Evolutionary conservation across 305 asterid genomes (phyloP), one percentile per base, ranked within the genome.

Genomic region (Plantago lanceolata): DNA sequence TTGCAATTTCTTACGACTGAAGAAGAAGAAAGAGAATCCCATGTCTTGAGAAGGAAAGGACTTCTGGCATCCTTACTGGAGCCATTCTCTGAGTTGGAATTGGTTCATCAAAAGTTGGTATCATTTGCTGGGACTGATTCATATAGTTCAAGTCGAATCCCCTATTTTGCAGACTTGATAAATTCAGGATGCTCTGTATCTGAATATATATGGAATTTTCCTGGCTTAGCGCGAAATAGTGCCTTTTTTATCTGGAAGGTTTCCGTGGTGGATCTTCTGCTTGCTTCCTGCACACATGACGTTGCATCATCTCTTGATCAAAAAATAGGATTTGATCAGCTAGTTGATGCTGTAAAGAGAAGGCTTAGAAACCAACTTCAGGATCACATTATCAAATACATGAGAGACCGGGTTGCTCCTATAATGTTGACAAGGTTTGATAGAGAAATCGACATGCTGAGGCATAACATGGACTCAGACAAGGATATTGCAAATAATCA

Each of bases 221-320:
- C 96, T 70, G 87, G 85, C 73, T 82, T 78, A 59, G 75, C 64
- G 59, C 73, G 68, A 64, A 67, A 57, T 69, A 85, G 77, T 73
- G 84, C 95, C 71, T 94, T 90, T 71, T 88, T 94, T 72, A 72
- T 94, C 54, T 94, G 99, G 99, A 94, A 90, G 84, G 80, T 90
- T 68, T 79, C 78, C 66, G 68, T 90, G 84, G 76, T 90, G 48
- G 95, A 90, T 79, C 84, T 85, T 73, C 84, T 90, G 68, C 97
- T 94, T 74, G 93, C 85, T 77, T 86, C 88, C 68, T 94, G 97
- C 73, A 68, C 84, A 63, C 91, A 82, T 75, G 78, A 79, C 64
- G 85, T 85, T 65, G 83, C 92, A 63, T 70, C 85, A 76, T 86
- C 89, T 45, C 78, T 81, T 59, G 95, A 88, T 72, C 86, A 86